Evolutionary conservation across 78 protist species (phyloP), one percentile per base, ranked within the genome.

Genomic region (Isochrysis galbana): DNA sequence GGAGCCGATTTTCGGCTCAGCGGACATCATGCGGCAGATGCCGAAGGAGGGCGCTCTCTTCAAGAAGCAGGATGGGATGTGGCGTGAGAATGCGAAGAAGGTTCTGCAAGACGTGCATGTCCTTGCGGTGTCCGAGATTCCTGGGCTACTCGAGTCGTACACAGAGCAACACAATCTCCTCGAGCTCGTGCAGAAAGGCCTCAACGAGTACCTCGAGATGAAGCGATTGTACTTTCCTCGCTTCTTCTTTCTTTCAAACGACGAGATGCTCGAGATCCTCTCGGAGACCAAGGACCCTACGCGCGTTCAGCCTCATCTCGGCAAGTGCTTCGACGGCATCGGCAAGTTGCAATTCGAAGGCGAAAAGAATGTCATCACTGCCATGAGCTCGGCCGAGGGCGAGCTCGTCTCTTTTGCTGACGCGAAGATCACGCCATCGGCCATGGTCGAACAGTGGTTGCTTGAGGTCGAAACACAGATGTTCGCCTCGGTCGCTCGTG

Each of bases 311-410:
- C 96, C 96, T 34, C 94, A 95, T 90, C 94, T 97, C n/a, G n/a
- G 89, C 23, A 97, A 97, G 91, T 94, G 96, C 93, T 97, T 97
- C 91, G 97, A 97, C 72, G 95, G 95, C 70, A 95, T 97, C 46
- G 55, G 61, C n/a, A 38, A 29, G 89, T 94, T 97, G 39, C 36
- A 51, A 39, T 96, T 96, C 89, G 45, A 54, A 19, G 94, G 74
- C 36, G n/a, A 90, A 46, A 25, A 1, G 38, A 1, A 41, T 17
- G 61, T 74, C n/a, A 89, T 95, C 70, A 47, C 93, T 11, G 93
- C 70, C 84, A 95, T 96, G 97, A 2, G 11, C 77, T 44, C 90
- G 19, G n/a, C 91, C 26, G 97, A 96, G 90, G 72, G 46, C 10
- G 97, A 97, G 87, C 39, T 11, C n/a, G 89, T 97, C 1, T 26